phyloP scores from a whole-genome alignment of 2,329 filamentous ascomycete genomes.

The Lecanicillium sp. region DNA sequence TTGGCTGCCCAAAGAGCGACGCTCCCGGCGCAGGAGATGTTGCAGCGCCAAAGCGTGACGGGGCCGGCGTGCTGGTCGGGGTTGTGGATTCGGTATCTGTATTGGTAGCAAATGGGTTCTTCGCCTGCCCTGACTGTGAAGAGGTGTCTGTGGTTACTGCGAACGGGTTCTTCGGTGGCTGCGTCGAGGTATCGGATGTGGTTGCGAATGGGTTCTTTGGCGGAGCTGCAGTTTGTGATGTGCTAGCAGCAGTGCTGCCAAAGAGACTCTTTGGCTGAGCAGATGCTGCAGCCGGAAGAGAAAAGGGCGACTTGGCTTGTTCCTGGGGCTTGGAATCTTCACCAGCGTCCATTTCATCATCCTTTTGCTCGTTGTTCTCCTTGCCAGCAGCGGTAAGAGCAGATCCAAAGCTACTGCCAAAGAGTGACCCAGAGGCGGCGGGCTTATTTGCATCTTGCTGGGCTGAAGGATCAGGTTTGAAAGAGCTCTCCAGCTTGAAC shows the following conservation, averaged over 20 bases:
- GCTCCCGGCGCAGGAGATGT: slow-evolving; percentile 24
- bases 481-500: slow-evolving; percentile 62
- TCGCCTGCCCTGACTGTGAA: slow-evolving; percentile 13
- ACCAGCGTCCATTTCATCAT: slow-evolving; percentile 44
- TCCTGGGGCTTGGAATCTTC: slow-evolving; percentile 17
- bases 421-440: slow-evolving; percentile 38
- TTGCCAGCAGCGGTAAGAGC: slow-evolving; percentile 43
- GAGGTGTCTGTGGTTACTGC: slow-evolving; percentile 1
- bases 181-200: no score
- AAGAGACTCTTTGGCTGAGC: slow-evolving; percentile 1
- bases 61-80: slow-evolving; percentile 44
- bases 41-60: slow-evolving; percentile 36
- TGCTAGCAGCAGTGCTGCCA: neutral
- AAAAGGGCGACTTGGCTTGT: slow-evolving; percentile 21
- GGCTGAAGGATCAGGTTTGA: slow-evolving; percentile 54
- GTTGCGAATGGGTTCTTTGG: slow-evolving; percentile 1
- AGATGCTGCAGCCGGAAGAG: slow-evolving; percentile 4
- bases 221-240: no score
- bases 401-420: slow-evolving; percentile 54
- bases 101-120: slow-evolving; percentile 18
- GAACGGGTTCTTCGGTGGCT: slow-evolving; percentile 13
- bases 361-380: slow-evolving; percentile 32
- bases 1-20: slow-evolving; percentile 27
- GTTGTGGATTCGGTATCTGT: slow-evolving; percentile 29
- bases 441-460: slow-evolving; percentile 52